Percentiles rank a stretch among this genome's conserved stretches.
Conservation (phyloP, 108 stramenopile species). For the Nitzschia sp. region DNA sequence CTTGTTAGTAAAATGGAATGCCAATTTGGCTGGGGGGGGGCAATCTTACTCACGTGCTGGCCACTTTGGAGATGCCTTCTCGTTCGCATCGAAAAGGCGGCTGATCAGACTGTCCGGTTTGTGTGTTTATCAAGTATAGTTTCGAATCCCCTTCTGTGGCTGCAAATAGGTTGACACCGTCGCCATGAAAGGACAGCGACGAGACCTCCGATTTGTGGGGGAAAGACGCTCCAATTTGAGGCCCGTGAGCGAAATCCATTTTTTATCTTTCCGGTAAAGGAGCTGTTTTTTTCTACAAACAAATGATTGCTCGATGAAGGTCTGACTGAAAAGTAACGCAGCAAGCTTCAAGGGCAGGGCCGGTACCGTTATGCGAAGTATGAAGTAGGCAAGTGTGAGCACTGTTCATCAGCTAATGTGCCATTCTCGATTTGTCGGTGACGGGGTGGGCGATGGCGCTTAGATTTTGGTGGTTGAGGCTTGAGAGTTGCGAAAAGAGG, state of each 20-base stretch:
- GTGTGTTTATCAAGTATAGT: constrained; percentile 62
- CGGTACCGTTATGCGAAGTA: too few species aligned
- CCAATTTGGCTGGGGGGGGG: background rate
- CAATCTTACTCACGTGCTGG: constrained; percentile 45
- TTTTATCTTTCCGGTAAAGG: background rate
- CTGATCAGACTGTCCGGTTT: constrained; percentile 49
- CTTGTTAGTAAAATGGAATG: too few species aligned
- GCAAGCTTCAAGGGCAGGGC: too few species aligned
- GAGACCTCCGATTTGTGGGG: constrained; percentile 51
- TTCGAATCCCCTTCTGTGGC: constrained; percentile 62
- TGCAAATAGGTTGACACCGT: constrained; percentile 71
- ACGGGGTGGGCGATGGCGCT: too few species aligned
- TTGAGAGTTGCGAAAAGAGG: too few species aligned
- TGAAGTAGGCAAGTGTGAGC: too few species aligned
- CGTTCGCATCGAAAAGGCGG: constrained; percentile 56
- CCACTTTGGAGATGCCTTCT: constrained; percentile 53
- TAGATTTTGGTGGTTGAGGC: too few species aligned
- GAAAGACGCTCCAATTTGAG: constrained; percentile 63
- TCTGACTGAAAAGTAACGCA: too few species aligned
- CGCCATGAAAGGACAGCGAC: constrained; percentile 66
- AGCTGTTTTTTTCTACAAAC: too few species aligned
- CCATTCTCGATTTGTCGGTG: too few species aligned
- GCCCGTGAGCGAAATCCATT: constrained; percentile 75
- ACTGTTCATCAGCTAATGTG: too few species aligned
- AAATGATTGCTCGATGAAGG: too few species aligned